These are phyloP conservation scores for Luzula sylvatica DNA, from an alignment of 176 grass and related monocot species.

Conservation along the genomic window DNA sequence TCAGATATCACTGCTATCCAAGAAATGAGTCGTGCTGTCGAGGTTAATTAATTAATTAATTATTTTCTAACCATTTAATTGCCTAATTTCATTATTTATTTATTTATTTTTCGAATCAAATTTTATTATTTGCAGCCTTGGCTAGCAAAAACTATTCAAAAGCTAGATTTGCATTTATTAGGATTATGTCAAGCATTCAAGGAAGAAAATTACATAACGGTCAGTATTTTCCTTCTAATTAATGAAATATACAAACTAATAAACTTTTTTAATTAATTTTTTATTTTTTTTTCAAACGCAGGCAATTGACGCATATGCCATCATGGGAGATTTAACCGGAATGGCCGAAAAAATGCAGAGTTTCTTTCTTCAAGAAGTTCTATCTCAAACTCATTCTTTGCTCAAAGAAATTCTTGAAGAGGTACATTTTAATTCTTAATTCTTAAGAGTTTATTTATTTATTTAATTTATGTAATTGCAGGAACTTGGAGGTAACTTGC, in stretches of 20 bases:
- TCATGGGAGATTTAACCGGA: conserved; percentile 90
- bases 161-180: conserved; percentile 80
- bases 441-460: no score
- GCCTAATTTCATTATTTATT: background rate
- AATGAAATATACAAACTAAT: background rate
- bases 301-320: conserved; percentile 89
- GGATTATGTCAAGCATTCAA: conserved; percentile 78
- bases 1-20: conserved; percentile 71
- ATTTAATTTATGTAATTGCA: conserved; percentile 43
- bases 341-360: conserved; percentile 99
- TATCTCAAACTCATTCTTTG: conserved; percentile 83
- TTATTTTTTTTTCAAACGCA: conserved; percentile 29
- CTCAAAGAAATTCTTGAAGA: conserved; percentile 84
- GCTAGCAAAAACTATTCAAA: conserved; percentile 77
- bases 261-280: conserved; percentile 10
- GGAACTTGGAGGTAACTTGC: conserved; percentile 73
- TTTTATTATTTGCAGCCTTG: conserved; percentile 42
- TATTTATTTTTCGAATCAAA: background rate
- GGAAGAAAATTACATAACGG: conserved; percentile 82
- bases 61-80: conserved; percentile 23
- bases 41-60: conserved; percentile 53
- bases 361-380: conserved; percentile 99
- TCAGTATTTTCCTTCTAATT: conserved; percentile 38
- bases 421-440: conserved; percentile 37
- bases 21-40: conserved; percentile 82